These are phyloP conservation scores for Hyaloscypha finlandica DNA, from an alignment of 495 filamentous ascomycete species.

Conservation along the genomic window DNA sequence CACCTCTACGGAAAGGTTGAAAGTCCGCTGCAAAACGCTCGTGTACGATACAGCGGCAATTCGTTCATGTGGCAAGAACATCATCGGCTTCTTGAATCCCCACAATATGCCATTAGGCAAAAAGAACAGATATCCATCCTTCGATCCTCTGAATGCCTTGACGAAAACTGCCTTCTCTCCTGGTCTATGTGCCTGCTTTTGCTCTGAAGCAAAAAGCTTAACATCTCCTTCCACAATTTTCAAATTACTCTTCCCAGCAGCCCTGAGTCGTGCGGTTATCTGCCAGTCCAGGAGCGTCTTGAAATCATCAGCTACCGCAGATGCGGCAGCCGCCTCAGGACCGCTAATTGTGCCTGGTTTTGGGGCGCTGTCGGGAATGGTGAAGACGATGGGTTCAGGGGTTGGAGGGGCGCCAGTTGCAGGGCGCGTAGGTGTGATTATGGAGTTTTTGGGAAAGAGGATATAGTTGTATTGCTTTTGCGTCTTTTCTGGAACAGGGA, in stretches of 20 bases:
- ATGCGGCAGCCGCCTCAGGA: constrained; percentile 43
- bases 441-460: constrained; percentile 73
- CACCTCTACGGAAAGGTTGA: constrained; percentile 82
- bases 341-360: constrained; percentile 60
- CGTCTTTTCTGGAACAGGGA: constrained; percentile 90
- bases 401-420: constrained; percentile 32
- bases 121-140: constrained; percentile 95
- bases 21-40: constrained; percentile 85
- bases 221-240: constrained; percentile 68
- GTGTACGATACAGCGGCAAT: constrained; percentile 87
- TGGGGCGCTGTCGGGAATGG: constrained; percentile 69
- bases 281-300: constrained; percentile 62
- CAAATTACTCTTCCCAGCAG: constrained; percentile 50
- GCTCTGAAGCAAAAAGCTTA: constrained; percentile 73
- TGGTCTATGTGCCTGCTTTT: constrained; percentile 82
- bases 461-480: constrained; percentile 89
- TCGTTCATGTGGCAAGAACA: constrained; percentile 78
- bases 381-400: constrained; percentile 81
- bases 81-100: constrained; percentile 92
- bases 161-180: constrained; percentile 90
- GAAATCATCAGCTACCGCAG: constrained; percentile 60
- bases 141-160: constrained; percentile 87
- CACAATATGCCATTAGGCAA: constrained; percentile 84
- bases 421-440: constrained; percentile 43
- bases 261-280: constrained; percentile 60